Evolutionary conservation across 495 filamentous ascomycete genomes (phyloP).

Genomic region (Penicillium chermesinum): DNA sequence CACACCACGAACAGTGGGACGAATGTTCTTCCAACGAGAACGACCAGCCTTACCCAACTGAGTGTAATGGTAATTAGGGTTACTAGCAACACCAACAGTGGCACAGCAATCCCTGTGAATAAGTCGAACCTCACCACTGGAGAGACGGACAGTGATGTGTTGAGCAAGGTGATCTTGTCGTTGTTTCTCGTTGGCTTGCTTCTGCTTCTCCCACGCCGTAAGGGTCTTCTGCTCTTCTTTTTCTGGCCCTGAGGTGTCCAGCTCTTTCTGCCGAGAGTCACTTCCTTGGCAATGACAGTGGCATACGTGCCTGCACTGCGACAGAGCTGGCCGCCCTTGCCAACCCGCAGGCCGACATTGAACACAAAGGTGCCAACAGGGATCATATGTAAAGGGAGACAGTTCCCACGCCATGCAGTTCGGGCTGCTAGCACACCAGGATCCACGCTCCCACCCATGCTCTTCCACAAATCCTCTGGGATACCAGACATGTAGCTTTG

Average conservation of each 20-base stretch:
- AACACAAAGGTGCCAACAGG: slow-evolving; percentile 86
- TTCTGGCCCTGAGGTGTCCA: slow-evolving; percentile 20
- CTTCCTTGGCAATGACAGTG: slow-evolving; percentile 77
- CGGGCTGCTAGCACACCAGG: slow-evolving; percentile 91
- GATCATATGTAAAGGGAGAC: slow-evolving; percentile 88
- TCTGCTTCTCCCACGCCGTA: slow-evolving; percentile 38
- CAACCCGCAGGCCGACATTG: slow-evolving; percentile 73
- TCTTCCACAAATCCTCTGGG: slow-evolving; percentile 72
- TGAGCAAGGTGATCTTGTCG: slow-evolving; percentile 52
- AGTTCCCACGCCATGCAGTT: slow-evolving; percentile 93
- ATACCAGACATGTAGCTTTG: slow-evolving; percentile 88
- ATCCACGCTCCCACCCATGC: slow-evolving; percentile 87
- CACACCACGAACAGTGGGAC: slow-evolving; percentile 91
- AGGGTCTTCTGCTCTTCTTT: slow-evolving; percentile 27
- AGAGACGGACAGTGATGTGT: slow-evolving; percentile 73
- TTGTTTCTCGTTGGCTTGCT: slow-evolving; percentile 27
- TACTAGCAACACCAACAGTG: slow-evolving; percentile 89
- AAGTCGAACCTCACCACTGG: slow-evolving; percentile 85
- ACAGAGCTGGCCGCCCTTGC: slow-evolving; percentile 80
- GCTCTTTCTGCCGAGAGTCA: slow-evolving; percentile 40
- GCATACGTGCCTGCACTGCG: slow-evolving; percentile 90
- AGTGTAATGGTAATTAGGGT: slow-evolving; percentile 80
- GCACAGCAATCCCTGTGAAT: slow-evolving; percentile 89
- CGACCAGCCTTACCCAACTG: slow-evolving; percentile 94
- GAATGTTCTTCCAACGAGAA: slow-evolving; percentile 84